phyloP scores from a whole-genome alignment of 1,139 yeast genomes.

The Yamadazyma blattariae region DNA sequence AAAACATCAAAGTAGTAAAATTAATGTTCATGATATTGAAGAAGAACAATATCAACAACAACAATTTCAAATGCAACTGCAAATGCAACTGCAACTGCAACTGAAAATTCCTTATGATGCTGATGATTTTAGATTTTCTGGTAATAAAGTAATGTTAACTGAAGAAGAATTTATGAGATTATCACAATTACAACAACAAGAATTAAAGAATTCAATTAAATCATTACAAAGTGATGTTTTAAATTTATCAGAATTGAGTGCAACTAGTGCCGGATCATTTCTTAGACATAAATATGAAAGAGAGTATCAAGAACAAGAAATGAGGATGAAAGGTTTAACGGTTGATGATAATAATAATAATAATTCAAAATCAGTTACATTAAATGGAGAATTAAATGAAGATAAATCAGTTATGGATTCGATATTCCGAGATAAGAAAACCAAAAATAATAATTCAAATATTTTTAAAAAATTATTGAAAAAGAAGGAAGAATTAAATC shows the following conservation, averaged over 20 bases:
- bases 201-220: slow-evolving; percentile 39
- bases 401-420: slow-evolving; percentile 35
- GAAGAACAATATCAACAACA: slow-evolving; percentile 1
- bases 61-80: neutral
- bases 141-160: slow-evolving; percentile 17
- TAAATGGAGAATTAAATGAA: slow-evolving; percentile 12
- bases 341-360: slow-evolving; percentile 14
- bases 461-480: slow-evolving; percentile 54
- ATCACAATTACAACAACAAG: slow-evolving; percentile 36
- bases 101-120: slow-evolving; percentile 33
- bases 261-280: slow-evolving; percentile 86
- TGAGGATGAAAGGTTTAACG: slow-evolving; percentile 19
- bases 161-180: slow-evolving; percentile 32
- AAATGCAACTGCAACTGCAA: neutral
- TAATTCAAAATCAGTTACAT: slow-evolving; percentile 12
- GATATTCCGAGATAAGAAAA: slow-evolving; percentile 45
- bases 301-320: slow-evolving; percentile 24
- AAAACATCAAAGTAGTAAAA: slow-evolving; percentile 21
- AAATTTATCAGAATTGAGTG: slow-evolving; percentile 67
- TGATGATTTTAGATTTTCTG: slow-evolving; percentile 36
- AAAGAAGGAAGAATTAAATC: slow-evolving; percentile 26
- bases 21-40: neutral
- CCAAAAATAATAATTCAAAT: slow-evolving; percentile 48
- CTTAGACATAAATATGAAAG: slow-evolving; percentile 65
- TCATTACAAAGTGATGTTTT: slow-evolving; percentile 48